A percentile compares a stretch with the other conserved stretches of the same genome.
These are phyloP conservation scores for Psilocybe azurescens DNA, from an alignment of 768 basidiomycete genomes.

Conservation along the genomic window DNA sequence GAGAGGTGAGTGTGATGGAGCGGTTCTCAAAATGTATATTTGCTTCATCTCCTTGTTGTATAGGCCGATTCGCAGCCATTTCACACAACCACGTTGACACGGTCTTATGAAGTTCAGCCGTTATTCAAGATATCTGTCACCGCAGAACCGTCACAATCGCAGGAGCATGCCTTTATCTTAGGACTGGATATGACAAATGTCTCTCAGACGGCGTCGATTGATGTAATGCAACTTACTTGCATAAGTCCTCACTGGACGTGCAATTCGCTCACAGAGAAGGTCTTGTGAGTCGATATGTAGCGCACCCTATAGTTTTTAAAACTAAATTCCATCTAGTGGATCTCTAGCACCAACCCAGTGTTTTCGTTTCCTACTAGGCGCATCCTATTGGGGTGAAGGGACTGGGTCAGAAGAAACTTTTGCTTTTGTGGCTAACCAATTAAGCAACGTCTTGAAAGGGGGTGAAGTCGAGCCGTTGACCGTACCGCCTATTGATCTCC, in stretches of 20 bases:
- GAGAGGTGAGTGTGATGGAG: slow-evolving; percentile 27
- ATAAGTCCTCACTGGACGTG: slow-evolving; percentile 77
- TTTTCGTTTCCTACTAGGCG: slow-evolving; percentile 48
- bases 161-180: slow-evolving; percentile 55
- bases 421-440: slow-evolving; percentile 56
- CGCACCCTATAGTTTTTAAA: slow-evolving; percentile 9
- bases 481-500: slow-evolving; percentile 62
- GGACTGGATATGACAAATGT: slow-evolving; percentile 63
- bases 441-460: slow-evolving; percentile 58
- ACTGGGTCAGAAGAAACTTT: slow-evolving; percentile 46
- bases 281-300: slow-evolving; percentile 45
- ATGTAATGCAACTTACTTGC: slow-evolving; percentile 62
- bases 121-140: slow-evolving; percentile 58
- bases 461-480: slow-evolving; percentile 37
- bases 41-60: slow-evolving; percentile 5
- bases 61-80: slow-evolving; percentile 58
- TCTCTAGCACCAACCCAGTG: slow-evolving; percentile 52
- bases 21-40: background rate
- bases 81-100: slow-evolving; percentile 58
- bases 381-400: slow-evolving; percentile 41
- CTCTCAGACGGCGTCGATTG: slow-evolving; percentile 42
- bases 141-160: slow-evolving; percentile 54
- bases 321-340: slow-evolving; percentile 36
- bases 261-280: slow-evolving; percentile 37
- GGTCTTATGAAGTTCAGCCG: slow-evolving; percentile 62